Conservation (phyloP, 2,329 filamentous ascomycete genomes). For the Neonectria ditissima region DNA sequence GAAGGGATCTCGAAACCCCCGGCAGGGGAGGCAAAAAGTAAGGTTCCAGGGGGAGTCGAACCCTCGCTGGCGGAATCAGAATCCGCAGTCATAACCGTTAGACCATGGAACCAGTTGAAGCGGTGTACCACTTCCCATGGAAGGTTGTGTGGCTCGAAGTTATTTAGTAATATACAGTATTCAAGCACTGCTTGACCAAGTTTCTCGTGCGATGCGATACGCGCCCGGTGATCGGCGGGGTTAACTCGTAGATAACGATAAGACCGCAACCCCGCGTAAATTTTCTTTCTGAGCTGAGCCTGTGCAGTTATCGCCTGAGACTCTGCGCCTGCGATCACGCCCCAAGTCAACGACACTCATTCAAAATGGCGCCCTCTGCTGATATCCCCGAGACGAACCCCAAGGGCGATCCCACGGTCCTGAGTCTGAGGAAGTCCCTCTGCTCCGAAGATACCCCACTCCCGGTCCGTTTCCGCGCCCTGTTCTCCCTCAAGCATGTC, state of each 20-base stretch:
- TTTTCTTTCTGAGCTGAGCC: conserved; percentile 46
- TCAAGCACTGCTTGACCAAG: neutral
- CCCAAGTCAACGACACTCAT: conserved; percentile 19
- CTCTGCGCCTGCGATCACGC: conserved; percentile 27
- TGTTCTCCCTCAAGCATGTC: conserved; percentile 97
- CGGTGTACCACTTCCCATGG: conserved; percentile 45
- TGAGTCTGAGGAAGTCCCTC: conserved; percentile 78
- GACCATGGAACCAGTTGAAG: conserved; percentile 50
- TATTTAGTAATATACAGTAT: conserved; percentile 14
- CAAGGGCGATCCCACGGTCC: conserved; percentile 61
- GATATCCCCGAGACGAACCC: conserved; percentile 33
- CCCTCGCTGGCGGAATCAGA: conserved; percentile 54
- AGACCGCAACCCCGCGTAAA: conserved; percentile 49
- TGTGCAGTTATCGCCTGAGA: conserved; percentile 25
- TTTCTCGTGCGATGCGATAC: conserved; percentile 14
- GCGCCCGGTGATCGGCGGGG: conserved; percentile 31
- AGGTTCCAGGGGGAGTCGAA: conserved; percentile 53
- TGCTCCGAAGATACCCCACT: conserved; percentile 85
- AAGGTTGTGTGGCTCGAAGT: neutral
- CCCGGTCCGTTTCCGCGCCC: conserved; percentile 90
- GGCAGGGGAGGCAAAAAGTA: conserved; percentile 20
- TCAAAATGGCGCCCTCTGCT: conserved; percentile 44
- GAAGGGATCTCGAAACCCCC: neutral
- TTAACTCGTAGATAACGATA: conserved; percentile 43
- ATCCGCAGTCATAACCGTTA: conserved; percentile 54